Conservation (phyloP, 441 rosid species). For the Arabidopsis hybrid region DNA sequence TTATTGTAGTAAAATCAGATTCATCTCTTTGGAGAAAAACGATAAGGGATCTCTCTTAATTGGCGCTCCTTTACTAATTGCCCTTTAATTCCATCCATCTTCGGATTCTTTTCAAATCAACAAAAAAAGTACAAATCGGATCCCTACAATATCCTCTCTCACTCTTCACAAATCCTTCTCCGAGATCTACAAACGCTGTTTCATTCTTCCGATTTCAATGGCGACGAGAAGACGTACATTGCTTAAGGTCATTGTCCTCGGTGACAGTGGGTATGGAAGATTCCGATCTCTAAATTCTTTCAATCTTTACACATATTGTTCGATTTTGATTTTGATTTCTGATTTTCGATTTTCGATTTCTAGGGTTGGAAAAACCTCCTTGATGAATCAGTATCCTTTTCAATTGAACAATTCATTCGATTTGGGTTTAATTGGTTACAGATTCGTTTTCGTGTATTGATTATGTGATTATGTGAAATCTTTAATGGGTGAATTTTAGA, state of each 20-base stretch:
- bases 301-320: not conserved
- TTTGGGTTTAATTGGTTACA: too few species aligned
- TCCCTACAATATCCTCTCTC: constrained; percentile 9
- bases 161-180: constrained; percentile 12
- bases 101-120: constrained; percentile 33
- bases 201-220: constrained; percentile 49
- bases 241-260: constrained; percentile 98
- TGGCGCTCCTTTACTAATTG: too few species aligned
- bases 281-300: not conserved
- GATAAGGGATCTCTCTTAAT: too few species aligned
- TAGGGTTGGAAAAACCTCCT: constrained; percentile 98
- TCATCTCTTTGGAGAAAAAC: too few species aligned
- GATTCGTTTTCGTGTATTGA: not conserved
- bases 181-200: constrained; percentile 21
- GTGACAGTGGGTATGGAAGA: constrained; percentile 81
- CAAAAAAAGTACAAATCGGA: constrained; percentile 2
- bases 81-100: constrained; percentile 1
- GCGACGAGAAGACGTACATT: constrained; percentile 82
- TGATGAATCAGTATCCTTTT: constrained; percentile 99
- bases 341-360: constrained; percentile 31
- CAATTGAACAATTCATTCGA: not conserved
- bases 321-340: constrained; percentile 18
- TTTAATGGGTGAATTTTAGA: constrained; percentile 59
- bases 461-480: constrained; percentile 12
- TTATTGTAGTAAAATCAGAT: too few species aligned